phyloP scores from a whole-genome alignment of 371 early-diverging fungal genomes.

The Rhizopus delemar region DNA sequence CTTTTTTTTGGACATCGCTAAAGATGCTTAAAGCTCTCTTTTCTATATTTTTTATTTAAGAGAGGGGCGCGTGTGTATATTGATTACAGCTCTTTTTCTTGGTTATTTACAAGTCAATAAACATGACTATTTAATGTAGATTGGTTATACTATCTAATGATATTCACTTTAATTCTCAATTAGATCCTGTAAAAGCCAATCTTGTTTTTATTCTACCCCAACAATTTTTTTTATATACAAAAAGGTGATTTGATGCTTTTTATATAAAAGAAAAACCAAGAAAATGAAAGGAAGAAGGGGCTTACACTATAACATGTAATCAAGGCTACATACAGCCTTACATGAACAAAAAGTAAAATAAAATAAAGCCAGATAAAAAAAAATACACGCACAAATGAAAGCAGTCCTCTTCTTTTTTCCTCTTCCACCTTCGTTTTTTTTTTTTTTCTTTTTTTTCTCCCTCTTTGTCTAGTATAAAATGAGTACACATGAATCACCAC shows the following conservation, averaged over 20 bases:
- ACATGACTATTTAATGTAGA: not conserved
- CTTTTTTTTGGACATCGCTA: no score
- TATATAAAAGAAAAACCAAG: not conserved
- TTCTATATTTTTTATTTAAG: no score
- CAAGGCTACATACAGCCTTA: not conserved
- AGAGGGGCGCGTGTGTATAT: no score
- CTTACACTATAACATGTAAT: no score
- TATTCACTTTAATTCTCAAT: not conserved
- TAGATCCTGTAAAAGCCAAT: not conserved
- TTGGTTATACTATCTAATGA: slow-evolving; percentile 1
- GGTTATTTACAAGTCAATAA: not conserved
- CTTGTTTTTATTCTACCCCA: not conserved
- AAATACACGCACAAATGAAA: not conserved
- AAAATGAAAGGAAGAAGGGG: not conserved
- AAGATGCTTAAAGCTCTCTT: no score
- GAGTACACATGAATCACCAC: slow-evolving; percentile 2
- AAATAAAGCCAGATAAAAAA: not conserved
- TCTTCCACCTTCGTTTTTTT: not conserved
- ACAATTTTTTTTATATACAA: not conserved
- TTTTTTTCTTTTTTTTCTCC: not conserved
- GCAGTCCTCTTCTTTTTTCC: not conserved
- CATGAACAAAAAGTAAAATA: not conserved
- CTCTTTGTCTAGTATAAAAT: not conserved
- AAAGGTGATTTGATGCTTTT: not conserved
- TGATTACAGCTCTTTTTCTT: not conserved